These are phyloP conservation scores for Lenwebbia sp. DNA, from an alignment of 345 rosid genomes.

Conservation along the genomic window DNA sequence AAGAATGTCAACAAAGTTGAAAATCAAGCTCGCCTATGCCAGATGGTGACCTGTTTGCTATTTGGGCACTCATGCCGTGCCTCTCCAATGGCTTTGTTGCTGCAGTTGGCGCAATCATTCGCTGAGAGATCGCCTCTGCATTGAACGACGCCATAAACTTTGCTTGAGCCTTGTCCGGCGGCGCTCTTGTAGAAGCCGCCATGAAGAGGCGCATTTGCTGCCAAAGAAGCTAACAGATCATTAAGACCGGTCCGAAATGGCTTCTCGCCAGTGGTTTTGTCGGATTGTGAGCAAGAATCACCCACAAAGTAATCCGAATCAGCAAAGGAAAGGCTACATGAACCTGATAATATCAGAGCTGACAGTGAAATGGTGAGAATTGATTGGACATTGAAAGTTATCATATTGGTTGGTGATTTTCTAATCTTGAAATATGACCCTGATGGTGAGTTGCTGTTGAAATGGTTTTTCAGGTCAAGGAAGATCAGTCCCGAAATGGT, in stretches of 20 bases:
- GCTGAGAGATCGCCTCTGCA: neutral
- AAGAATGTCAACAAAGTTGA: neutral
- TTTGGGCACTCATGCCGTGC: neutral
- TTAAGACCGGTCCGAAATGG: neutral
- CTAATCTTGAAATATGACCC: neutral
- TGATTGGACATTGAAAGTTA: neutral
- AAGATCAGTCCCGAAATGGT: neutral
- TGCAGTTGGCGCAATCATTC: neutral
- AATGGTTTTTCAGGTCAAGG: neutral
- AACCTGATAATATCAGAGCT: neutral
- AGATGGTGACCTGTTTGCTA: neutral
- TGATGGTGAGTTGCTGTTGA: neutral
- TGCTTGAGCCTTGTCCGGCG: neutral
- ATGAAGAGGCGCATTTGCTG: neutral
- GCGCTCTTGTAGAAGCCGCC: neutral
- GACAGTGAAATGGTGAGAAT: neutral
- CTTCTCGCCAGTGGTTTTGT: neutral
- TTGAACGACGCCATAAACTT: neutral
- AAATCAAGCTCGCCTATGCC: neutral
- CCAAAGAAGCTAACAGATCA: neutral
- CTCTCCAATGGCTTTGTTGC: neutral
- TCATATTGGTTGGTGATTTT: neutral
- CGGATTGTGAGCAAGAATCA: neutral
- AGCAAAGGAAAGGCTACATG: neutral
- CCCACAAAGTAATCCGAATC: accelerated